Base-by-base conservation (phyloP, 2,329 filamentous ascomycete species). In the Falciphora oryzae region DNA sequence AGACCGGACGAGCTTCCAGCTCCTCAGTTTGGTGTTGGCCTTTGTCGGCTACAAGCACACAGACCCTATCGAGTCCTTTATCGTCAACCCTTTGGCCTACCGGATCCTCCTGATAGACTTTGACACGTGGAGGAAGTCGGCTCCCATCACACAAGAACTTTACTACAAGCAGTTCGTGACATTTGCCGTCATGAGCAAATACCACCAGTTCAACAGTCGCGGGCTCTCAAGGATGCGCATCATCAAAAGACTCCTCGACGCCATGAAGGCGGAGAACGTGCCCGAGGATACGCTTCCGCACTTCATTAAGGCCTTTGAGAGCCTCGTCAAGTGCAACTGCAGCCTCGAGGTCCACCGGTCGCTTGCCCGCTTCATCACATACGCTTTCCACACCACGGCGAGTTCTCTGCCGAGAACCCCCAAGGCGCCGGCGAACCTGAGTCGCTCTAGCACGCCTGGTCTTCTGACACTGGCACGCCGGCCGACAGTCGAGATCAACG, bases 11-110 rank as follows among this genome's bases (percentile, higher is more conserved):
- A 79, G 81, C 65, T 80, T 88, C 72, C 78, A 90, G 68, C 80
- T 97, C 11, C 81, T 99, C 7, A 88, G 87, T 65, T 79, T 94
- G 29, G 86, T 97, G 4, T 83, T 99, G 25, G 84, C 85, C 10
- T 99, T 98, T 74, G 88, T 97, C 66, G 95, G 95, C 3, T 98
- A 96, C 75, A 89, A 93, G 67, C 88, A 89, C 68, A 79, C 85
- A n/a, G 83, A 88, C 44, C 91, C 93, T 0, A 86, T 92, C 65
- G 89, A 94, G 65, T 97, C 94, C 1, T 91, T 97, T 70, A 96
- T 99, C 73, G 91, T 96, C 69, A 99, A 99, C 71, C 94, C 95
- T 0, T 83, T 99, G 67, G 95, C 94, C 4, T 99, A 98, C 76
- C 89, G 95, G 59, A 89, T 97, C 44, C 81, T 99, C 25, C 82